phyloP scores from a whole-genome alignment of 352 stramenopile genomes.

The Phytopythium kandeliae region DNA sequence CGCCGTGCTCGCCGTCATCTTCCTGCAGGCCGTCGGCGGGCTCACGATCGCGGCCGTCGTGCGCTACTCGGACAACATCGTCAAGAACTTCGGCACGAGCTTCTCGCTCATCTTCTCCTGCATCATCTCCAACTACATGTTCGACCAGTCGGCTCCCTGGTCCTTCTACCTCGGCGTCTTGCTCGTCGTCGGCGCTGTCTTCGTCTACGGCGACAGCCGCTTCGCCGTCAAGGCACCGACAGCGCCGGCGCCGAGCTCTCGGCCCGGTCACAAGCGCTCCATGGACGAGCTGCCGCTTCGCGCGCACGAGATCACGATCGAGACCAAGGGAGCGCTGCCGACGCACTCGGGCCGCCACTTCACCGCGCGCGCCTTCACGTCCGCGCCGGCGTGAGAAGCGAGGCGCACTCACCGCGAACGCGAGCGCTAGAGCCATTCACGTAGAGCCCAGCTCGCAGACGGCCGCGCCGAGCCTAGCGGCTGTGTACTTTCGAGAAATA shows the following conservation, averaged over 20 bases:
- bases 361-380: slow-evolving; percentile 35
- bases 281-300: slow-evolving; percentile 13
- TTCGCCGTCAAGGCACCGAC: slow-evolving; percentile 42
- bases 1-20: slow-evolving; percentile 69
- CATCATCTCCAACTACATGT: slow-evolving; percentile 89
- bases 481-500: too few species aligned
- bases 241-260: slow-evolving; percentile 2
- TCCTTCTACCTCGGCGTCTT: slow-evolving; percentile 78
- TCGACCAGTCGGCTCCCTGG: slow-evolving; percentile 56
- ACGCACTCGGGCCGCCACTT: slow-evolving; percentile 30
- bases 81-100: slow-evolving; percentile 88
- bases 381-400: neutral
- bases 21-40: slow-evolving; percentile 76
- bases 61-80: slow-evolving; percentile 86
- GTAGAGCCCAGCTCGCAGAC: too few species aligned
- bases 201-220: slow-evolving; percentile 82
- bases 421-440: neutral
- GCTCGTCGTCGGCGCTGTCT: slow-evolving; percentile 74
- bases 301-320: slow-evolving; percentile 55
- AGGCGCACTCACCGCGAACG: too few species aligned
- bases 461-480: too few species aligned
- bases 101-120: slow-evolving; percentile 86
- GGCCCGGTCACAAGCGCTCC: slow-evolving; percentile 20
- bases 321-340: slow-evolving; percentile 23
- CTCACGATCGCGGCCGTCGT: slow-evolving; percentile 84